A percentile compares a stretch with the other conserved stretches of the same genome.
Evolutionary conservation across 352 stramenopile species (phyloP).

Genomic region (Pythium angustatum): DNA sequence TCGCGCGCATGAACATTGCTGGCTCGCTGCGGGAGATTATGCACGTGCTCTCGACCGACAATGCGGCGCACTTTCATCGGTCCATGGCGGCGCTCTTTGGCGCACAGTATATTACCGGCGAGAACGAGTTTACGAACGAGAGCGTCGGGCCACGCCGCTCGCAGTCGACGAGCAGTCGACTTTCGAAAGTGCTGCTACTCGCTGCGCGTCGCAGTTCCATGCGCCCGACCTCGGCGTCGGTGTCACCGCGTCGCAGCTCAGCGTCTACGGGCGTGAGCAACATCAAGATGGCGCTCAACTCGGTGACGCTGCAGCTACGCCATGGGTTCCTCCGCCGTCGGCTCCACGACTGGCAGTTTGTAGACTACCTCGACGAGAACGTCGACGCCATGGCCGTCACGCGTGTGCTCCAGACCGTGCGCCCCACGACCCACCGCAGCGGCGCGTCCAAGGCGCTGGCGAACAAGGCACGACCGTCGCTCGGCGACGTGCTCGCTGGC

Average conservation of each 20-base stretch:
- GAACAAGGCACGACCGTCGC: constrained; percentile 4
- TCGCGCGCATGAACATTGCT: constrained; percentile 59
- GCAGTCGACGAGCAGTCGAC: background rate
- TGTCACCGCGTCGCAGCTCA: background rate
- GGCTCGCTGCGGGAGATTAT: constrained; percentile 63
- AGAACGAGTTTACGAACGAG: constrained; percentile 36
- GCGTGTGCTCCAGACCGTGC: constrained; percentile 59
- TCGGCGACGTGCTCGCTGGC: constrained; percentile 45
- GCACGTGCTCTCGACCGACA: constrained; percentile 54
- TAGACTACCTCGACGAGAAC: constrained; percentile 62
- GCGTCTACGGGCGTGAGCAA: constrained; percentile 19
- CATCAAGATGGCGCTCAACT: constrained; percentile 48
- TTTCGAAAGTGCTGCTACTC: background rate
- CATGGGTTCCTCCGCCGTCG: constrained; percentile 42
- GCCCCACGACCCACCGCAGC: background rate
- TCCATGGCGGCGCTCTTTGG: constrained; percentile 69
- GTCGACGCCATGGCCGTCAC: constrained; percentile 55
- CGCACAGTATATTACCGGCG: constrained; percentile 58
- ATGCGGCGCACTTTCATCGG: constrained; percentile 51
- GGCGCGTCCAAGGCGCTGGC: too few species aligned
- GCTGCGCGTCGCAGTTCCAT: constrained; percentile 7
- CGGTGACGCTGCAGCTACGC: constrained; percentile 57
- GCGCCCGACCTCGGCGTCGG: constrained; percentile 24
- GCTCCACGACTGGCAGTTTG: constrained; percentile 53
- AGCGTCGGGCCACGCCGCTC: background rate